Evolutionary conservation across 1,284 basidiomycete genomes (phyloP).

Genomic region (Phlebopus sp.): DNA sequence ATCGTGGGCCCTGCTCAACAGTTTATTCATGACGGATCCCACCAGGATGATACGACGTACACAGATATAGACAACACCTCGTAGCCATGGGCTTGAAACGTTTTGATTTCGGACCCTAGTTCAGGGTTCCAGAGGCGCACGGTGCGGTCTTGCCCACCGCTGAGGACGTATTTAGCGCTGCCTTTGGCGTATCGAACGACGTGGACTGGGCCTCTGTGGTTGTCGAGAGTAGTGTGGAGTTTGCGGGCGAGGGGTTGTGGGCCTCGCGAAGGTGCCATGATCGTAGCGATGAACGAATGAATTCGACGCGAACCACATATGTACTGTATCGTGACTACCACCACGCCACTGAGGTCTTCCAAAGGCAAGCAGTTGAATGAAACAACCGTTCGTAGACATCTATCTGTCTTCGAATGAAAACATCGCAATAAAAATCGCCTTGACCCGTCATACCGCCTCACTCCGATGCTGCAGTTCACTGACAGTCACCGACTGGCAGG

Average conservation of each 20-base stretch:
- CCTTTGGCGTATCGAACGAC: constrained; percentile 86
- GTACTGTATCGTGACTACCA: too few relatives aligned
- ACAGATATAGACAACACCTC: constrained; percentile 89
- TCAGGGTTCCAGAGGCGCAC: constrained; percentile 91
- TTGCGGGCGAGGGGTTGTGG: constrained; percentile 55
- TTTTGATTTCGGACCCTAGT: constrained; percentile 84
- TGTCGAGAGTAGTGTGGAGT: constrained; percentile 56
- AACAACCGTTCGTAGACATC: too few relatives aligned
- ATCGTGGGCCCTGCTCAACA: constrained; percentile 90
- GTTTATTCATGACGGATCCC: too few relatives aligned
- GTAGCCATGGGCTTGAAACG: constrained; percentile 89
- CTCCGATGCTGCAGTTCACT: too few relatives aligned
- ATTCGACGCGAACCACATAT: too few relatives aligned
- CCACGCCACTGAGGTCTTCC: too few relatives aligned
- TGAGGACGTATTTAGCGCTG: constrained; percentile 82
- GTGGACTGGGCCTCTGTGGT: constrained; percentile 80
- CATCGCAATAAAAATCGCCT: too few relatives aligned
- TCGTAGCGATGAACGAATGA: neutral
- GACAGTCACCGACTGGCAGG: too few relatives aligned
- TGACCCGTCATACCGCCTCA: too few relatives aligned
- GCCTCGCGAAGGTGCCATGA: constrained; percentile 66
- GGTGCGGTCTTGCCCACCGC: constrained; percentile 88
- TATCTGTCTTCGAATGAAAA: too few relatives aligned
- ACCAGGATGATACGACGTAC: too few relatives aligned
- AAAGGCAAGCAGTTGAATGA: too few relatives aligned